These are phyloP conservation scores for Sistotremastrum suecicum DNA, from an alignment of 768 basidiomycete species.

Conservation along the genomic window DNA sequence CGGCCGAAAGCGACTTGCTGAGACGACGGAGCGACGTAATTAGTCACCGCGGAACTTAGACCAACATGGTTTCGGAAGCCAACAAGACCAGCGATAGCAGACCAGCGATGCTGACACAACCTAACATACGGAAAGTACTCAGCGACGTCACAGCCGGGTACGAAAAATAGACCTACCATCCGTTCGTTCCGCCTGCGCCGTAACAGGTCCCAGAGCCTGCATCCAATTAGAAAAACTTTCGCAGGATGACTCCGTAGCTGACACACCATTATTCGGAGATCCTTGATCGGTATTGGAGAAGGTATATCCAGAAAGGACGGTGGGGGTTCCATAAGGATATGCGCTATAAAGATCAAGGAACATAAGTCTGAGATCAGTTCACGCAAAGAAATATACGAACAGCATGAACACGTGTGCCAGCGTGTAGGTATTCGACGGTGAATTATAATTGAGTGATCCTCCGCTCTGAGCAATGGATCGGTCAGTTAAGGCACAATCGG, in stretches of 20 bases:
- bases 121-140: too few species aligned
- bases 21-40: constrained; percentile 44
- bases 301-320: constrained; percentile 45
- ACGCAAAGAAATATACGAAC: constrained; percentile 22
- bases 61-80: constrained; percentile 33
- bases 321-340: constrained; percentile 52
- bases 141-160: too few species aligned
- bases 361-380: neutral
- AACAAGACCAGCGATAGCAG: constrained; percentile 10
- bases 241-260: too few species aligned
- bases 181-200: constrained; percentile 10
- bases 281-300: constrained; percentile 32
- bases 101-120: constrained; percentile 15
- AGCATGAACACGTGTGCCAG: constrained; percentile 36
- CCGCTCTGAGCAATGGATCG: constrained; percentile 25
- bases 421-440: constrained; percentile 50
- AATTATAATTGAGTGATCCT: constrained; percentile 40
- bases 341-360: constrained; percentile 18
- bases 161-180: constrained; percentile 16
- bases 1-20: constrained; percentile 56
- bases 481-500: neutral
- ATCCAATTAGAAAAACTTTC: too few species aligned
- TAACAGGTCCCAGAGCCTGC: constrained; percentile 10
- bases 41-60: constrained; percentile 25
- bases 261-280: constrained; percentile 40